phyloP scores from a whole-genome alignment of 441 rosid genomes.

The Flueggea neowawraea region DNA sequence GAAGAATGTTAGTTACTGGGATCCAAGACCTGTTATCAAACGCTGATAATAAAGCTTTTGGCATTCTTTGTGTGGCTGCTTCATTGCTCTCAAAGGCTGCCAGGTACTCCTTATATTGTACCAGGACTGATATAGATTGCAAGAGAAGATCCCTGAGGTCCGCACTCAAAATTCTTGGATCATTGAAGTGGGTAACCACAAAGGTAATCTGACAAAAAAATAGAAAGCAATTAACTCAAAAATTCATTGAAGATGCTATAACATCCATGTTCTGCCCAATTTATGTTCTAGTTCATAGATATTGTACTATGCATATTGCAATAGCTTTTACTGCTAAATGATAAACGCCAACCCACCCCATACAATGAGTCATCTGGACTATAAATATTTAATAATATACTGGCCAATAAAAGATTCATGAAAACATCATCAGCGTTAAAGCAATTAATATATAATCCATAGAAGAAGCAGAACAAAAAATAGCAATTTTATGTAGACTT shows the following conservation, averaged over 20 bases:
- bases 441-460: constrained; percentile 4
- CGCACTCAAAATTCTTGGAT: constrained; percentile 86
- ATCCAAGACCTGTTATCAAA: constrained; percentile 99
- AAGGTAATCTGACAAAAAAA: constrained; percentile 71
- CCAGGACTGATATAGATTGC: constrained; percentile 92
- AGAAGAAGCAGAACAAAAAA: constrained; percentile 1
- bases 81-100: constrained; percentile 86
- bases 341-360: no score
- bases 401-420: neutral
- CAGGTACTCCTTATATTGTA: constrained; percentile 87
- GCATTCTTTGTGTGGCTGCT: constrained; percentile 78
- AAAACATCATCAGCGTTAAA: constrained; percentile 4
- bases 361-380: no score
- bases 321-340: no score
- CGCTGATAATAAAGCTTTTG: constrained; percentile 75
- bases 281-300: no score
- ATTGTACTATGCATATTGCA: no score
- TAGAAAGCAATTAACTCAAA: constrained; percentile 9
- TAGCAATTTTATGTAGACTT: constrained; percentile 26
- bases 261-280: neutral
- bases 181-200: constrained; percentile 86
- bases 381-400: no score
- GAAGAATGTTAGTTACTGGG: constrained; percentile 87
- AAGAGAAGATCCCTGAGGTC: constrained; percentile 95
- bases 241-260: constrained; percentile 2